Evolutionary conservation across 305 asterid genomes (phyloP).

Genomic region (Caryopteris hybrid): DNA sequence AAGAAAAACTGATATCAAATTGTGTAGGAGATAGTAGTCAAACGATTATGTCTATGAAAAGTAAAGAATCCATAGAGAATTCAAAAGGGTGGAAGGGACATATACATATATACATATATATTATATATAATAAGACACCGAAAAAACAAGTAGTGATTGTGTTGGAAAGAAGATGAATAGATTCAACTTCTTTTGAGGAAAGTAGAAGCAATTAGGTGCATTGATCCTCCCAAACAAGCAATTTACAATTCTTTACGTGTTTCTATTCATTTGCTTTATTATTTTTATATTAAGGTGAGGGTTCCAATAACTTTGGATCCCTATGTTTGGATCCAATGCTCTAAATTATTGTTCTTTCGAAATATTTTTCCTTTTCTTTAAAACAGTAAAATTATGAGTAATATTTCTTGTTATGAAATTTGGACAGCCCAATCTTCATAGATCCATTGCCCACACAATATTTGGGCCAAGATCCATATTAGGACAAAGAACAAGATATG

Average conservation of each 20-base stretch:
- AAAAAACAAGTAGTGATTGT: background rate
- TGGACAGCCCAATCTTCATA: too few relatives aligned
- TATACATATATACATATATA: background rate
- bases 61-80: background rate
- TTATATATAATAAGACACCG: background rate
- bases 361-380: too few relatives aligned
- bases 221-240: conserved; percentile 21
- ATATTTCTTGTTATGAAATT: too few relatives aligned
- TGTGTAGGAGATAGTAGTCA: background rate
- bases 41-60: background rate
- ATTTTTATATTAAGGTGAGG: background rate
- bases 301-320: background rate
- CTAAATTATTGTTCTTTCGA: too few relatives aligned
- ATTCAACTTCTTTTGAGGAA: background rate
- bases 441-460: too few relatives aligned
- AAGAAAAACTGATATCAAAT: background rate
- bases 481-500: too few relatives aligned
- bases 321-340: background rate
- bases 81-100: background rate
- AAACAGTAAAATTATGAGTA: too few relatives aligned
- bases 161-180: conserved; percentile 1
- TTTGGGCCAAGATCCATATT: too few relatives aligned
- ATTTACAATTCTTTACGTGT: background rate
- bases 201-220: background rate
- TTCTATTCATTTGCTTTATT: conserved; percentile 3